Conservation (phyloP, 1,284 basidiomycete genomes). For the Termitomyces sp. region DNA sequence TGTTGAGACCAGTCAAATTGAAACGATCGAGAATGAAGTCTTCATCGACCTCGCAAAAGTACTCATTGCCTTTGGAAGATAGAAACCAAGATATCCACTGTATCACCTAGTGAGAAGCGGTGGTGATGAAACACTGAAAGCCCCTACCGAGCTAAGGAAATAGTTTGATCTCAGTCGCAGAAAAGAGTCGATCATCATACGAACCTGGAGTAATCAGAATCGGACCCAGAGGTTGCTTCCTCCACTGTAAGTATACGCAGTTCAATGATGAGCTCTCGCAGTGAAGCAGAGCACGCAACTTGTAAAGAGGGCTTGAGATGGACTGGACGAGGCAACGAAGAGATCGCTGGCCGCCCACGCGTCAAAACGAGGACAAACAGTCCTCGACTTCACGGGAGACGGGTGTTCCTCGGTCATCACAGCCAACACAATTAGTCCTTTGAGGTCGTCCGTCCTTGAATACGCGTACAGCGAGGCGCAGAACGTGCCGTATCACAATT, state of each 20-base stretch:
- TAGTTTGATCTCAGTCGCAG: conserved; percentile 14
- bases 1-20: conserved; percentile 96
- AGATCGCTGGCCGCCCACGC: background rate
- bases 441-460: background rate
- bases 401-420: background rate
- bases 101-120: conserved; percentile 4
- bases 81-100: conserved; percentile 99
- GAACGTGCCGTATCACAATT: conserved; percentile 1
- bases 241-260: conserved; percentile 50
- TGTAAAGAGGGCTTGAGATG: background rate
- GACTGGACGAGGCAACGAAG: background rate
- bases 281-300: conserved; percentile 3
- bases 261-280: background rate
- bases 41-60: conserved; percentile 99
- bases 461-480: conserved; percentile 3
- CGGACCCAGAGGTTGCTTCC: conserved; percentile 80
- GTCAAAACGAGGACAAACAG: conserved; percentile 10
- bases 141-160: conserved; percentile 35
- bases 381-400: no score
- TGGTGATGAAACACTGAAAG: background rate
- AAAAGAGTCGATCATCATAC: conserved; percentile 21
- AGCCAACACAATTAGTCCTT: background rate
- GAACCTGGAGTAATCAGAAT: conserved; percentile 86
- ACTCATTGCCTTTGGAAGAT: conserved; percentile 95
- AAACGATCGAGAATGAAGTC: conserved; percentile 99